Base-by-base conservation (phyloP, 139 green algal genomes). In the Chlorella sorokiniana region DNA sequence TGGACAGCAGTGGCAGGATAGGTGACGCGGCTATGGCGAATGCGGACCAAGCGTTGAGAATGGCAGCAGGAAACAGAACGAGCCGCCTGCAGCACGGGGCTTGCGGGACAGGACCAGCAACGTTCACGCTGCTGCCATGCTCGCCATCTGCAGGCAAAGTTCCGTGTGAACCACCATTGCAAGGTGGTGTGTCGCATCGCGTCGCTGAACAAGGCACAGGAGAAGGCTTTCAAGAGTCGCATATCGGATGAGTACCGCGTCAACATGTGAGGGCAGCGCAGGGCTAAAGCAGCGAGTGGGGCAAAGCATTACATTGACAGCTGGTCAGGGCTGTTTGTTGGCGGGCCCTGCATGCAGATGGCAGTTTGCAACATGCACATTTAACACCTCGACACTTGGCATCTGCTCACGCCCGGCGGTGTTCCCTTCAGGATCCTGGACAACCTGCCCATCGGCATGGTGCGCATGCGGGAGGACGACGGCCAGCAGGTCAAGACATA, bases 171-270 rank as follows among this genome's bases (percentile, higher is more conserved):
- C 81, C 90, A 97, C 85, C 90, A 97, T 86, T 99, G 97, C 94
- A 97, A 97, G 81, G 87, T 98, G 42, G 82, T 98, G 20, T 99
- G 97, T 86, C 91, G 92, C 70, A 96, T 97, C 29, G 85, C 91
- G 11, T 79, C 82, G 0, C 86, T 99, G 16, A 93, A 73, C 63
- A 86, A 90, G 33, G 82, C 88, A 1, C 84, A 98, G 78, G 88
- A 89, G 4, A 94, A 98, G 76, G 83, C 86, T 0, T 98, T 99
- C 87, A 81, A 87, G 61, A 80, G 68, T 18, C 94, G 92, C 71
- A 96, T 99, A 62, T 86, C 94, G 44, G 96, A 99, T 67, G 96
- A 98, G 20, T 99, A 99, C 87, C 89, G 95, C 14, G 96, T 99
- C 42, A 98, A 98, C 88, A 99, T 99, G 96, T 96, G 81, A 84